These are phyloP conservation scores for Epichloe amarillans DNA, from an alignment of 2,329 filamentous ascomycete species.

Conservation along the genomic window DNA sequence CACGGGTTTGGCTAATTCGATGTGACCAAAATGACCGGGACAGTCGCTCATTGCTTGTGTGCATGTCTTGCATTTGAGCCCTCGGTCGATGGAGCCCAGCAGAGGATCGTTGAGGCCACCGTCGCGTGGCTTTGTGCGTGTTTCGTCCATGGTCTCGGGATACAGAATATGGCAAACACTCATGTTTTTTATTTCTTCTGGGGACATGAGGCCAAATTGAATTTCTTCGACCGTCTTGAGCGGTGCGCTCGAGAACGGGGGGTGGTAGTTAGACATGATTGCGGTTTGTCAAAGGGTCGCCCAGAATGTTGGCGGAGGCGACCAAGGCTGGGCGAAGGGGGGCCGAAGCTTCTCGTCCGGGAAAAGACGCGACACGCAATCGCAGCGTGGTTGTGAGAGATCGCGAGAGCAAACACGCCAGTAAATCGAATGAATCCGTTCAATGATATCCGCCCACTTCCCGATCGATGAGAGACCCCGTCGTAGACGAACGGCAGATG, in stretches of 20 bases:
- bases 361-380: conserved; percentile 9
- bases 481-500: conserved; percentile 24
- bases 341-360: neutral
- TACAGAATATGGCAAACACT: conserved; percentile 93
- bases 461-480: conserved; percentile 20
- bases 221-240: conserved; percentile 98
- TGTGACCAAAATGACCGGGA: conserved; percentile 96
- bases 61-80: conserved; percentile 92
- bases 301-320: neutral
- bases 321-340: conserved; percentile 8
- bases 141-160: conserved; percentile 99
- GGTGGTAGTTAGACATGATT: conserved; percentile 85
- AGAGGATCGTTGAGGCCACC: conserved; percentile 91
- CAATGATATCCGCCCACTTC: conserved; percentile 13
- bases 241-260: conserved; percentile 84
- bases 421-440: conserved; percentile 10
- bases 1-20: conserved; percentile 91
- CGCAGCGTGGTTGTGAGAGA: neutral
- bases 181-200: conserved; percentile 99
- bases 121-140: conserved; percentile 77
- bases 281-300: conserved; percentile 12
- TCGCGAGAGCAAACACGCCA: conserved; percentile 9
- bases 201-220: conserved; percentile 94
- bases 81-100: conserved; percentile 89
- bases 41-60: conserved; percentile 92